Evolutionary conservation across 139 green algal genomes (phyloP), one percentile per base, ranked within the genome.

Genomic region (Closterium sp.): DNA sequence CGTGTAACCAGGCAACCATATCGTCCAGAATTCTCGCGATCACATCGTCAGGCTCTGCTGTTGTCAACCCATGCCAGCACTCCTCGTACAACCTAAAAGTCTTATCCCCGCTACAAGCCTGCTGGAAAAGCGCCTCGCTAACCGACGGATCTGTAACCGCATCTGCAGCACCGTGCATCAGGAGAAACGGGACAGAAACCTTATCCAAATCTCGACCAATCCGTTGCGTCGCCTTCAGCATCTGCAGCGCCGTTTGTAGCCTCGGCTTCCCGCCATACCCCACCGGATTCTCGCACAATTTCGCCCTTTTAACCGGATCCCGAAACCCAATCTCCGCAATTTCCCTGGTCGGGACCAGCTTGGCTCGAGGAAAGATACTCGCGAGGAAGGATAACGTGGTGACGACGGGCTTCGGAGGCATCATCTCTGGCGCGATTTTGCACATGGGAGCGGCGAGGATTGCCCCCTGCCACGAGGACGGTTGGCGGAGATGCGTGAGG

Each of bases 401-500:
- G 22, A 91, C 31, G n/a, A 93, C 85, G n/a, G 38, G 28, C 7
- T 30, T 27, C 4, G 85, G 90, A n/a, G 90, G 90, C n/a, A 70
- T 38, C 85, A 93, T 32, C 9, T 91, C 90, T 9, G 28, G n/a
- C 1, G 85, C 28, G 13, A 93, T 92, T 32, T 94, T 94, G 88
- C 91, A 94, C 91, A 94, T 93, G 31, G 91, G 91, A 9, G 91
- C 91, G 1, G 94, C 29, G 6, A 94, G 73, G 73, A 94, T 86
- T 9, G 91, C 91, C 4, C 91, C 91, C 13, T 87, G 30, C 91
- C 91, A 94, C 11, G 38, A 89, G 30, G 90, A 24, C 17, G 73
- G 88, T 32, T 92, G 62, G 17, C 45, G 70, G 3, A 88, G 62
- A 31, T 93, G 88, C 6, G 89, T 38, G n/a, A 87, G 88, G 42